phyloP scores from a whole-genome alignment of 768 basidiomycete species.

The Sarcodon sp. region DNA sequence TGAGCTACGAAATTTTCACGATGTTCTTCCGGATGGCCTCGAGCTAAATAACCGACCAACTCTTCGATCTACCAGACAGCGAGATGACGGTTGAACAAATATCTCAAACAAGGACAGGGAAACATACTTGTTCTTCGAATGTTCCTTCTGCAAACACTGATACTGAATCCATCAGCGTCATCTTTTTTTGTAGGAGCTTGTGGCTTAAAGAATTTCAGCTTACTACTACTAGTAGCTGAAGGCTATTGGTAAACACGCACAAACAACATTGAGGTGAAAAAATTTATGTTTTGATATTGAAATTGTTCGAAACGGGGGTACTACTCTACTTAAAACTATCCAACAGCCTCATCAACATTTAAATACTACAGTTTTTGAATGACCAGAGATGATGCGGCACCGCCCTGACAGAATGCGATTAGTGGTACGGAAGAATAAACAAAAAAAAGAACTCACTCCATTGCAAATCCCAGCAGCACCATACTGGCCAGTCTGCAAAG shows the following conservation, averaged over 20 bases:
- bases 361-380: constrained; percentile 65
- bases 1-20: constrained; percentile 47
- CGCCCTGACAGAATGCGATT: constrained; percentile 41
- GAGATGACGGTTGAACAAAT: constrained; percentile 1
- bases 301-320: too few relatives aligned
- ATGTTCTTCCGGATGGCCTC: constrained; percentile 56
- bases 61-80: constrained; percentile 48
- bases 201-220: neutral
- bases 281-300: too few relatives aligned
- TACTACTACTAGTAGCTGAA: too few relatives aligned
- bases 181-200: constrained; percentile 15
- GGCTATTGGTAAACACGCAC: too few relatives aligned
- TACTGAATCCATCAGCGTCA: constrained; percentile 64
- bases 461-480: constrained; percentile 97
- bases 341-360: too few relatives aligned
- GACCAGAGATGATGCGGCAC: constrained; percentile 84
- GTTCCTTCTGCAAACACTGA: constrained; percentile 84
- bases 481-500: constrained; percentile 83
- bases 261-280: too few relatives aligned
- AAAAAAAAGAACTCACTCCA: constrained; percentile 47
- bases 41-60: constrained; percentile 61
- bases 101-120: neutral
- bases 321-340: too few relatives aligned
- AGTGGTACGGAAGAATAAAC: neutral
- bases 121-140: constrained; percentile 68